Percentiles rank a stretch among this genome's conserved stretches.
Evolutionary conservation across 2,329 filamentous ascomycete species (phyloP).

Genomic region (Fusarium ramigenum): DNA sequence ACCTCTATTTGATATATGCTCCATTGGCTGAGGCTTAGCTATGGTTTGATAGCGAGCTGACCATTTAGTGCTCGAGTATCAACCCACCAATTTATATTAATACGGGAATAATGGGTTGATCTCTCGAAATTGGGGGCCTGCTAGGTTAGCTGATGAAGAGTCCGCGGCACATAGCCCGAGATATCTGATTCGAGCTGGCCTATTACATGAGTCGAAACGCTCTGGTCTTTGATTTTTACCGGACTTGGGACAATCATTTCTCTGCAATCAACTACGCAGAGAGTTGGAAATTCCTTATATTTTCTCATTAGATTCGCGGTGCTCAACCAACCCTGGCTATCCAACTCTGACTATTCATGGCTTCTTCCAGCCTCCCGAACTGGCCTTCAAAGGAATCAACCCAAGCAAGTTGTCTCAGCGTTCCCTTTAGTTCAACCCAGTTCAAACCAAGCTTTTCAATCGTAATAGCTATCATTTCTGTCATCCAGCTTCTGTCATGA

Average conservation of each 20-base stretch:
- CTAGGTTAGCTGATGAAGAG: not conserved
- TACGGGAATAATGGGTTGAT: not conserved
- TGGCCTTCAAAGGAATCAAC: not conserved
- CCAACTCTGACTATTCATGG: not conserved
- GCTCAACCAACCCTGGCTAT: not conserved
- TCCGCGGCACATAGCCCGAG: slow-evolving; percentile 5
- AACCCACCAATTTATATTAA: not conserved
- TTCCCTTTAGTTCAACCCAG: not conserved
- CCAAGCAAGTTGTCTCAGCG: not conserved
- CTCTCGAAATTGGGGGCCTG: not conserved
- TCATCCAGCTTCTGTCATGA: not conserved
- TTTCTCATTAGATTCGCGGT: not conserved
- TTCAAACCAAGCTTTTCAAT: not conserved
- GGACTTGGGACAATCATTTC: not conserved
- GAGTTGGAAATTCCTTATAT: not conserved
- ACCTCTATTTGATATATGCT: not conserved
- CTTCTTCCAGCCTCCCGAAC: not conserved
- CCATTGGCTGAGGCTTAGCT: not conserved
- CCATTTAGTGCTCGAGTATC: not conserved
- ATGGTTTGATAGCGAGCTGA: not conserved
- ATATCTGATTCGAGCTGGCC: slow-evolving; percentile 1
- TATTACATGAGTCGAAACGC: not conserved
- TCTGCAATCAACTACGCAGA: not conserved
- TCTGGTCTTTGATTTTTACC: not conserved
- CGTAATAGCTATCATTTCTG: not conserved